Percentiles rank a stretch among this genome's conserved stretches.
phyloP scores from a whole-genome alignment of 306 rosid genomes.

The Quercus mongolica region DNA sequence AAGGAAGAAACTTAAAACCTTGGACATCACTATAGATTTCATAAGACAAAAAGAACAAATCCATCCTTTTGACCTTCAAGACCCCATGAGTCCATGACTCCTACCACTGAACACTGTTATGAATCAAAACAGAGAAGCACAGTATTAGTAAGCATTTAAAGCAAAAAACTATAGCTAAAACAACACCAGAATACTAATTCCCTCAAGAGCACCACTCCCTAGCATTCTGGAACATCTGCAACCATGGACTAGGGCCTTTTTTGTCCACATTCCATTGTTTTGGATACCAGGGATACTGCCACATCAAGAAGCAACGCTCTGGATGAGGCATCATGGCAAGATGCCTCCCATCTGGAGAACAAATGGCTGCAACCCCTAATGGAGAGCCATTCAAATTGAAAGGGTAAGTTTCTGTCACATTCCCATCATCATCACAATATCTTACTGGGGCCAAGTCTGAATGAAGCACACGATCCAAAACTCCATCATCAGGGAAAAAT shows the following conservation, averaged over 20 bases:
- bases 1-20: background rate
- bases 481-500: conserved; percentile 75
- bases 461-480: conserved; percentile 54
- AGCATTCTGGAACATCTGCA: conserved; percentile 78
- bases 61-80: background rate
- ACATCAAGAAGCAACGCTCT: conserved; percentile 93
- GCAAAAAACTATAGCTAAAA: background rate
- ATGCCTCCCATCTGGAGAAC: conserved; percentile 93
- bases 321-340: conserved; percentile 99
- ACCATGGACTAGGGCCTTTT: conserved; percentile 90
- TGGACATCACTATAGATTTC: background rate
- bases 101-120: background rate
- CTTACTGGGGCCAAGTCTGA: conserved; percentile 71
- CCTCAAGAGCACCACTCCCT: conserved; percentile 39
- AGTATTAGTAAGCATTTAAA: background rate
- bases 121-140: background rate
- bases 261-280: conserved; percentile 77
- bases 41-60: background rate
- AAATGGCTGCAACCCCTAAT: conserved; percentile 78
- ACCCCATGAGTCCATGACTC: background rate
- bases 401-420: conserved; percentile 72
- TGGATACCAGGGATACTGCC: conserved; percentile 95
- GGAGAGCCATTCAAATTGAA: conserved; percentile 92
- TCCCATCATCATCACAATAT: conserved; percentile 86
- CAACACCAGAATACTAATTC: background rate